Conservation (phyloP, 805 yeast species). For the Barnettozyma botsteinii region DNA sequence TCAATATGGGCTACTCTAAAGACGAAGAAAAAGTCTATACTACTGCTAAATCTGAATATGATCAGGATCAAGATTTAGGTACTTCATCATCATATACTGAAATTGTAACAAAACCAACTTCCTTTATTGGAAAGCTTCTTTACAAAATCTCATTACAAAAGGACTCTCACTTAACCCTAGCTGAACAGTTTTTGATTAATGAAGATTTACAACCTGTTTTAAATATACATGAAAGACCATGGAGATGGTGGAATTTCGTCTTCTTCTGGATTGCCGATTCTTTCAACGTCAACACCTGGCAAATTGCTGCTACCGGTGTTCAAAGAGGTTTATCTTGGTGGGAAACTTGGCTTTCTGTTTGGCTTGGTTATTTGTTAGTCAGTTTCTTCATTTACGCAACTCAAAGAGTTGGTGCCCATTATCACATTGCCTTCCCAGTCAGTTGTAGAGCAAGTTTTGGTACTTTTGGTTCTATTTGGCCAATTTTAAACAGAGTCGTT, state of each 20-base stretch:
- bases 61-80: conserved; percentile 10
- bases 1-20: not conserved
- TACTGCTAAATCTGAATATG: not conserved
- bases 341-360: conserved; percentile 85
- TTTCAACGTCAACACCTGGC: conserved; percentile 87
- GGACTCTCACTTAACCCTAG: conserved; percentile 36
- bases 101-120: not conserved
- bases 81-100: conserved; percentile 10
- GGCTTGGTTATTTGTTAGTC: conserved; percentile 74
- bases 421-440: conserved; percentile 84
- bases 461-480: conserved; percentile 83
- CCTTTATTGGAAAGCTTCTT: conserved; percentile 6
- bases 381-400: conserved; percentile 65
- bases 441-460: conserved; percentile 81
- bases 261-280: conserved; percentile 88
- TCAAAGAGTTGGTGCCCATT: conserved; percentile 73
- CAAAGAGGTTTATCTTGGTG: conserved; percentile 79
- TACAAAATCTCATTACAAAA: conserved; percentile 18
- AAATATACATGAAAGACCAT: conserved; percentile 64
- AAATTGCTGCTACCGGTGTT: conserved; percentile 84
- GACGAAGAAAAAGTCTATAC: conserved; percentile 1
- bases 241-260: conserved; percentile 80
- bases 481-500: conserved; percentile 79
- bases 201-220: conserved; percentile 70
- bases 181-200: conserved; percentile 66